phyloP scores from a whole-genome alignment of 2,329 filamentous ascomycete genomes.

The Stachybotrys chartarum region DNA sequence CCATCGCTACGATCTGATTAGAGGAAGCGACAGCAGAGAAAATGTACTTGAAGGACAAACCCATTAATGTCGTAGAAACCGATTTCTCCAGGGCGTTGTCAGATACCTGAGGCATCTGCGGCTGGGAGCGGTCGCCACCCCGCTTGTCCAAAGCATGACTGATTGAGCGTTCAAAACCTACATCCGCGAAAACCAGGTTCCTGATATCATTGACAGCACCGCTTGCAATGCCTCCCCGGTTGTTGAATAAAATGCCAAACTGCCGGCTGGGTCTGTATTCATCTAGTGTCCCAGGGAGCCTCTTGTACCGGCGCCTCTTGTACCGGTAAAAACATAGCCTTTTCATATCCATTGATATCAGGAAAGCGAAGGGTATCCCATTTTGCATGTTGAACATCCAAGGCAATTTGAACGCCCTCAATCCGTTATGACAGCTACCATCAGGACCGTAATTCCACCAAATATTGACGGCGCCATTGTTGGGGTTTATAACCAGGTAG shows the following conservation, averaged over 20 bases:
- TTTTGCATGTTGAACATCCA: constrained; percentile 14
- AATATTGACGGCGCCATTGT: constrained; percentile 6
- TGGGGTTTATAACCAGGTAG: constrained; percentile 8
- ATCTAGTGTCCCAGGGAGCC: constrained; percentile 11
- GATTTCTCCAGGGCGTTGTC: constrained; percentile 9
- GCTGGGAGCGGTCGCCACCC: neutral
- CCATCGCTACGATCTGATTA: constrained; percentile 3
- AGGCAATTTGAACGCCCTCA: constrained; percentile 15
- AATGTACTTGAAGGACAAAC: too few relatives aligned
- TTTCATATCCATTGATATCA: constrained; percentile 17
- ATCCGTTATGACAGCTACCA: constrained; percentile 9
- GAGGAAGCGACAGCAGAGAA: too few relatives aligned
- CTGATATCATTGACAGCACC: constrained; percentile 7
- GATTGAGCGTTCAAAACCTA: neutral
- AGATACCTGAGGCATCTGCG: constrained; percentile 9
- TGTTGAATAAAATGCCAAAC: constrained; percentile 7
- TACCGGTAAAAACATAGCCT: constrained; percentile 16
- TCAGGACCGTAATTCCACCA: constrained; percentile 13
- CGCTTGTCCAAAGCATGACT: constrained; percentile 4
- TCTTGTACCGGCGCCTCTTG: too few relatives aligned
- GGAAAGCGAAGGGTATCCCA: constrained; percentile 12
- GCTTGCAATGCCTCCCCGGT: constrained; percentile 7
- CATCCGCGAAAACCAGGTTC: constrained; percentile 10
- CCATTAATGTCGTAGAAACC: constrained; percentile 11
- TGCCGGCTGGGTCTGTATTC: constrained; percentile 10